Evolutionary conservation across 106 monocot species (phyloP), one percentile per base, ranked within the genome.

Genomic region (Allium sativum): DNA sequence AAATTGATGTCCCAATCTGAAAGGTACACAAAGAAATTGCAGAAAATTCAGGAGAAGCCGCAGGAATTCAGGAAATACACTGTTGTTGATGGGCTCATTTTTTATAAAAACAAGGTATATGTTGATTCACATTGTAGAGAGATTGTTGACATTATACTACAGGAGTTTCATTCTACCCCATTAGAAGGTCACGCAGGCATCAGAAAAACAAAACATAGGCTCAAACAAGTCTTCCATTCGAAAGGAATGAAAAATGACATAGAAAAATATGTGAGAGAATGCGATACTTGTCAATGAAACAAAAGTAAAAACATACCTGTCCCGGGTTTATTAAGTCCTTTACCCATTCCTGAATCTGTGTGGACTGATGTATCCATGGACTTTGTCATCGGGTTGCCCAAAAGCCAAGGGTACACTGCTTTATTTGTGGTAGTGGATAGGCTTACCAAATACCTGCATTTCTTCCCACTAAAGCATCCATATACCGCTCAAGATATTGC

Each of bases 351-450:
- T 12, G 53, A 54, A 17, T n/a, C 5, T n/a, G 12, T 54, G 18
- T 54, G 53, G 53, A 17, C n/a, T n/a, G n/a, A n/a, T n/a, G 16
- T 54, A 54, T 54, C 53, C 18, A 54, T 54, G 53, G 53, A 54
- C 53, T 54, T 54, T 17, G 18, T 54, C 6, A 17, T 12, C 6
- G 53, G 53, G n/a, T 54, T 54, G 53, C 53, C 53, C 18, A 54
- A 54, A 7, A 8, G 53, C 18, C 53, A 54, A 7, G 11, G 18
- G n/a, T 6, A 54, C n/a, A 12, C 9, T 54, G 16, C 12, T 13
- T n/a, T 54, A 7, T 54, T 54, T 10, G 53, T 54, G 18, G 53
- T 54, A 6, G 53, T 54, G 5, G 53, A 54, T 54, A 54, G 53
- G 12, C 16, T 8, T 7, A 54, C 53, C n/a, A 54, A 54, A 17